Conservation (phyloP, 768 basidiomycete genomes). For the Mycena maculata region DNA sequence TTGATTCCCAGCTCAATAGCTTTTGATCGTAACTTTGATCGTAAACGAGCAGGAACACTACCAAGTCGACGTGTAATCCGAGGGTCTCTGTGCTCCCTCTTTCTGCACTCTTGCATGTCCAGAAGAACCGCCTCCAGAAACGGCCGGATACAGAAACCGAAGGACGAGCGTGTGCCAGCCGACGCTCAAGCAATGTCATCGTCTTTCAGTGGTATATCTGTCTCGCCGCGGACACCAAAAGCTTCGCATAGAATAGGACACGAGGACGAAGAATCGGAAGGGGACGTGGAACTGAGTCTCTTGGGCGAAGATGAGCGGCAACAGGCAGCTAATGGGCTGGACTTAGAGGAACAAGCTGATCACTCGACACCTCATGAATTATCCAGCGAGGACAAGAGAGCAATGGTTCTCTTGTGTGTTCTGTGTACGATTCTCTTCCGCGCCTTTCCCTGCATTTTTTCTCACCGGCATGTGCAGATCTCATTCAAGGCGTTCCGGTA, state of each 20-base stretch:
- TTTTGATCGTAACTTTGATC: too few species aligned
- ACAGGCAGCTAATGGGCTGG: constrained; percentile 57
- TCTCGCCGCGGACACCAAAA: constrained; percentile 63
- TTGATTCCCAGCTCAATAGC: background rate
- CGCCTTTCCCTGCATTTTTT: constrained; percentile 5
- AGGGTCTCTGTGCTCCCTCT: background rate
- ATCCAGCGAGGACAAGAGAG: constrained; percentile 73
- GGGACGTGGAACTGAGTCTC: constrained; percentile 72
- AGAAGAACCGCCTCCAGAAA: constrained; percentile 30
- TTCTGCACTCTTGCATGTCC: constrained; percentile 28
- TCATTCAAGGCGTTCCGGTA: constrained; percentile 92
- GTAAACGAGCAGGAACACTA: too few species aligned
- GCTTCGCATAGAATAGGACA: constrained; percentile 43
- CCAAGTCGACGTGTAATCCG: constrained; percentile 16
- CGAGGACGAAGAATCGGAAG: constrained; percentile 52
- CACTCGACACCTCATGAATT: constrained; percentile 20
- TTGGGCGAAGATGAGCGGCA: constrained; percentile 67
- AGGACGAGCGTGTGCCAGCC: constrained; percentile 28
- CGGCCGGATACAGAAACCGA: constrained; percentile 6
- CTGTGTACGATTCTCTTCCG: constrained; percentile 70
- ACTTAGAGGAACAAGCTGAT: constrained; percentile 46
- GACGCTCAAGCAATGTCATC: constrained; percentile 67
- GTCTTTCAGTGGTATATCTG: constrained; percentile 68
- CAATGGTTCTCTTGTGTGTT: constrained; percentile 86
- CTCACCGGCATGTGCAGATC: constrained; percentile 55